These are phyloP conservation scores for Datura wrightii DNA, from an alignment of 257 asterid genomes.

Conservation along the genomic window DNA sequence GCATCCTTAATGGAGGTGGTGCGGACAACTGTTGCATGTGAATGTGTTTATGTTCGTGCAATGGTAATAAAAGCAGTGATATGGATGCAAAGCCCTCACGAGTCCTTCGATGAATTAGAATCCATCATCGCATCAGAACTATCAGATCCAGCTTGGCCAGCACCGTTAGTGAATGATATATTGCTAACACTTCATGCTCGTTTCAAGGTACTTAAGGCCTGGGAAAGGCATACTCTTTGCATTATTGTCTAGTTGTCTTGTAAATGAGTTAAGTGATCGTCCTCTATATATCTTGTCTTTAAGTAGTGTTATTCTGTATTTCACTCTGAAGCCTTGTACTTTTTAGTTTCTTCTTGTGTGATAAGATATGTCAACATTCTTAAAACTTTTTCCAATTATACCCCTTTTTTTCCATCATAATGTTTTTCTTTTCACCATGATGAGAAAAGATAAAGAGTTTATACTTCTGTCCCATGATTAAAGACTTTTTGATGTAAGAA, in stretches of 20 bases:
- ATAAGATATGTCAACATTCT: background rate
- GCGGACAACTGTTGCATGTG: slow-evolving; percentile 98
- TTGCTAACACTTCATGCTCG: slow-evolving; percentile 86
- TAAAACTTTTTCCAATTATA: background rate
- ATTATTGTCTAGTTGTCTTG: background rate
- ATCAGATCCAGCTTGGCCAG: slow-evolving; percentile 97
- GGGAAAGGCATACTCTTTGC: slow-evolving; percentile 11
- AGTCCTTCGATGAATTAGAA: slow-evolving; percentile 92
- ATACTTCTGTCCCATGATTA: background rate
- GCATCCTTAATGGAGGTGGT: slow-evolving; percentile 98
- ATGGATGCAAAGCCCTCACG: slow-evolving; percentile 99
- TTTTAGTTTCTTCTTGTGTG: slow-evolving; percentile 1
- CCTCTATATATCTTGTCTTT: slow-evolving; percentile 3
- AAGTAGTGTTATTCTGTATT: background rate
- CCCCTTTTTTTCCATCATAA: slow-evolving; percentile 4
- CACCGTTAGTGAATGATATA: slow-evolving; percentile 82
- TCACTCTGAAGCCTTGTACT: background rate
- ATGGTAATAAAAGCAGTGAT: slow-evolving; percentile 96
- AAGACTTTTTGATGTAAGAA: slow-evolving; percentile 12
- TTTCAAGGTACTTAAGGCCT: slow-evolving; percentile 72
- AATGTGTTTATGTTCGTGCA: slow-evolving; percentile 98
- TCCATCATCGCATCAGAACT: slow-evolving; percentile 97
- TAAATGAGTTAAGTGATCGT: background rate
- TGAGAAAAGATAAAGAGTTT: slow-evolving; percentile 13
- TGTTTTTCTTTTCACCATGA: background rate